Conservation (phyloP, 78 protist genomes). For the Chrysochromulina tobinii region DNA sequence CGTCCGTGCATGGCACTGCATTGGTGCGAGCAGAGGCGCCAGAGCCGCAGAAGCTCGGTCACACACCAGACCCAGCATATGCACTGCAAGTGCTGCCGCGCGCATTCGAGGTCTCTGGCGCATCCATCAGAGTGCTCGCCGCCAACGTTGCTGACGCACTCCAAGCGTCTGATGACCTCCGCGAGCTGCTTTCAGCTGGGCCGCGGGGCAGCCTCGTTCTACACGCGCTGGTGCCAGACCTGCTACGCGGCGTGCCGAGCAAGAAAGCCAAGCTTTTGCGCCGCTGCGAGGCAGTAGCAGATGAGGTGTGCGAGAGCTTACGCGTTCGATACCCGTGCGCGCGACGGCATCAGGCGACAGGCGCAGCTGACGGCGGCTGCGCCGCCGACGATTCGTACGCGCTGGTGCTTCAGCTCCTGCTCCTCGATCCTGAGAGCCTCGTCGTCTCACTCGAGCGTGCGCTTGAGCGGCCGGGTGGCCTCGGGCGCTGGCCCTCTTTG, state of each 20-base stretch:
- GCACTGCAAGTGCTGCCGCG: background rate
- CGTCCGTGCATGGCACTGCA: too few relatives aligned
- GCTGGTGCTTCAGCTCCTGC: constrained; percentile 8
- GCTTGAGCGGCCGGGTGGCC: background rate
- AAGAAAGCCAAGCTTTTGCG: background rate
- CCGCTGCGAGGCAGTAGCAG: background rate
- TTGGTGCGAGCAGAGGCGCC: too few relatives aligned
- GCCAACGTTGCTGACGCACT: background rate
- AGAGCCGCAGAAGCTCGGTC: too few relatives aligned
- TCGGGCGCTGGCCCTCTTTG: constrained; percentile 3
- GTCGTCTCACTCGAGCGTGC: background rate
- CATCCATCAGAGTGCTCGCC: background rate
- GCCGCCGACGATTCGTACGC: background rate
- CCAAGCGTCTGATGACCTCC: background rate
- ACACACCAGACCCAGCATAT: background rate
- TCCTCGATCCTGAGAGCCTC: background rate
- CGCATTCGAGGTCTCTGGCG: background rate
- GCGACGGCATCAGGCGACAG: background rate
- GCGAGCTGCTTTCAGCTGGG: background rate
- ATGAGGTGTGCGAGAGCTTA: background rate
- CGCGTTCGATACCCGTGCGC: background rate
- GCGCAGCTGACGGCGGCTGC: background rate
- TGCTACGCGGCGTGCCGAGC: background rate
- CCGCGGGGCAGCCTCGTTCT: background rate
- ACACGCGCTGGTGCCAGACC: background rate